Percentiles rank a stretch among this genome's conserved stretches.
phyloP scores from a whole-genome alignment of 345 rosid genomes.

The Orychophragmus violaceus region DNA sequence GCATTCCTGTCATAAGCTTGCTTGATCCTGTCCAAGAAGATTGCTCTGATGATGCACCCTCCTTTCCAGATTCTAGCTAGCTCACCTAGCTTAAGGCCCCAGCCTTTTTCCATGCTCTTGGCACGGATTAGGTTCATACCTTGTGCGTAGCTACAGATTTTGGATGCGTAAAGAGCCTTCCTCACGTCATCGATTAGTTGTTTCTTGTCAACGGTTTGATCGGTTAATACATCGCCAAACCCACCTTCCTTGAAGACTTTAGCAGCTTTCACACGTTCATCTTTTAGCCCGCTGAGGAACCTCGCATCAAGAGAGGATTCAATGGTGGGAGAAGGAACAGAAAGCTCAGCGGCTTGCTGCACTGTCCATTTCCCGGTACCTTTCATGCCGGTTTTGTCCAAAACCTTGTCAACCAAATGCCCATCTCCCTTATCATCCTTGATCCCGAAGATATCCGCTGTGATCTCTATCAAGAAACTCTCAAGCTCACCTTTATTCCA shows the following conservation, averaged over 20 bases:
- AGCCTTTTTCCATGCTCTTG: slow-evolving; percentile 79
- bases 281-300: slow-evolving; percentile 89
- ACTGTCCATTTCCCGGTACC: slow-evolving; percentile 99
- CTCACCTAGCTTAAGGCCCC: slow-evolving; percentile 87
- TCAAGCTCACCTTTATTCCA: slow-evolving; percentile 97
- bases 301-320: slow-evolving; percentile 85
- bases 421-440: slow-evolving; percentile 87
- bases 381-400: slow-evolving; percentile 97
- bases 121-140: slow-evolving; percentile 96
- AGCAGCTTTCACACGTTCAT: slow-evolving; percentile 82
- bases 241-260: slow-evolving; percentile 74
- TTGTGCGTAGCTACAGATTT: slow-evolving; percentile 94
- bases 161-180: slow-evolving; percentile 86
- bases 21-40: slow-evolving; percentile 91
- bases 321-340: slow-evolving; percentile 94
- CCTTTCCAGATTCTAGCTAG: slow-evolving; percentile 98
- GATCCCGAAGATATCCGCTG: slow-evolving; percentile 82
- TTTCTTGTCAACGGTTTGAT: slow-evolving; percentile 68
- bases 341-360: slow-evolving; percentile 96
- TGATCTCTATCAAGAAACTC: slow-evolving; percentile 92
- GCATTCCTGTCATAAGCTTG: slow-evolving; percentile 88
- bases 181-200: slow-evolving; percentile 81
- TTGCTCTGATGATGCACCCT: slow-evolving; percentile 89
- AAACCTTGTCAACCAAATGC: slow-evolving; percentile 79
- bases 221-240: slow-evolving; percentile 54